Evolutionary conservation across 768 basidiomycete genomes (phyloP), one percentile per base, ranked within the genome.

Genomic region (Wakefieldia striispora): DNA sequence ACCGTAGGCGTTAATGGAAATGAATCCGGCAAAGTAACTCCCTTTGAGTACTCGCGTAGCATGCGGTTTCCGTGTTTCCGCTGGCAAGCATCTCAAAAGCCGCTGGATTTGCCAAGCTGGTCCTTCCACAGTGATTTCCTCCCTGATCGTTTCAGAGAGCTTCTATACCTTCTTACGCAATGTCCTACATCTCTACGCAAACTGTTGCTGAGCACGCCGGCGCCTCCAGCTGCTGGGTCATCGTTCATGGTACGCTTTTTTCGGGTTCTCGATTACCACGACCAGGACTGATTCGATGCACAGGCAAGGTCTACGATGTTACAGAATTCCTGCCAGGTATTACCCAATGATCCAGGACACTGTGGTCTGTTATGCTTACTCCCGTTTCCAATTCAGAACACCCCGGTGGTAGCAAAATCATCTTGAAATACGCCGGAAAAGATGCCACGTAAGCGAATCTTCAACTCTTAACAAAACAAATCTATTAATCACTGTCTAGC

Each of bases 391-490:
- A 31, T 43, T 21, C 19, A 82, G 83, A 84, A 42, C 83, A 85
- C 61, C 84, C 82, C 38, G 89, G 91, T 34, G 91, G 91, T 9
- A 82, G 81, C 62, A 85, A 81, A 62, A 90, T 93, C 59, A 85
- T 93, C 47, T 63, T 93, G 49, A 87, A 87, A 64, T 90, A 91
- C 59, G 90, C 88, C 3, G 91, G 93, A 20, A 85, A 84, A 66
- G 92, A 92, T 63, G 89, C 89, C 36, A 93, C 84, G 82, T 88
- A 64, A 51, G 84, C 31, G n/a, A 37, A 11, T 21, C 19, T 62
- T 40, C 17, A 27, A 13, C 14, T n/a, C 14, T 14, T 19, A 9
- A 21, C 8, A 24, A 17, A 8, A 21, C 20, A 36, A 1, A 3
- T 14, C 46, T 8, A 47, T 19, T 8, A 9, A 27, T 39, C 14